phyloP scores from a whole-genome alignment of 129 eudicot species.

The Ambrosia trifida region DNA sequence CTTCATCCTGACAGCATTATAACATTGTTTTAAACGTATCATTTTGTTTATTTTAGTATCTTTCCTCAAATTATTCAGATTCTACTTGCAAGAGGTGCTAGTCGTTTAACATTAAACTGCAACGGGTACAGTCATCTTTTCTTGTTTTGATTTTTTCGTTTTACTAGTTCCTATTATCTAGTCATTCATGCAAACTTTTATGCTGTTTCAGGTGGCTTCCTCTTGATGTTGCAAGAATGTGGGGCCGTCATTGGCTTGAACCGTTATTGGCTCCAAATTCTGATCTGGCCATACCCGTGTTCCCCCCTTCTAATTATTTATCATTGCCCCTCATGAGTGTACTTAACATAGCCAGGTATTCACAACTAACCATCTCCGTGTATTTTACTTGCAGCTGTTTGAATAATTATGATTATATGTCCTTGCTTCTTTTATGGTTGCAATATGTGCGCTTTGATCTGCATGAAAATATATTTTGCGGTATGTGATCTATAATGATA shows the following conservation, averaged over 20 bases:
- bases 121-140: constrained; percentile 56
- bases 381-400: neutral
- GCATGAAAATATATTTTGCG: constrained; percentile 6
- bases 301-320: constrained; percentile 77
- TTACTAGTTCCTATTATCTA: neutral
- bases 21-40: neutral
- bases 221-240: constrained; percentile 87
- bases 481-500: neutral
- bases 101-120: constrained; percentile 81
- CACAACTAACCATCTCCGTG: neutral
- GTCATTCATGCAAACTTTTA: constrained; percentile 11
- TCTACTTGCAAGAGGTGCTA: constrained; percentile 95
- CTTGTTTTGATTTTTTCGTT: neutral
- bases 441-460: constrained; percentile 10
- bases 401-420: neutral
- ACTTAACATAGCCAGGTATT: constrained; percentile 87
- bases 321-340: constrained; percentile 91
- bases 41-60: neutral
- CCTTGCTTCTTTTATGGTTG: neutral
- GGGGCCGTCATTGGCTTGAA: constrained; percentile 99
- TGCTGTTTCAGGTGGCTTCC: constrained; percentile 88
- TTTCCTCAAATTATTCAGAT: constrained; percentile 50
- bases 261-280: constrained; percentile 78
- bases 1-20: constrained; percentile 5
- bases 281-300: constrained; percentile 58